phyloP scores from a whole-genome alignment of 2,329 filamentous ascomycete species.

The Paecilomyces niveus region DNA sequence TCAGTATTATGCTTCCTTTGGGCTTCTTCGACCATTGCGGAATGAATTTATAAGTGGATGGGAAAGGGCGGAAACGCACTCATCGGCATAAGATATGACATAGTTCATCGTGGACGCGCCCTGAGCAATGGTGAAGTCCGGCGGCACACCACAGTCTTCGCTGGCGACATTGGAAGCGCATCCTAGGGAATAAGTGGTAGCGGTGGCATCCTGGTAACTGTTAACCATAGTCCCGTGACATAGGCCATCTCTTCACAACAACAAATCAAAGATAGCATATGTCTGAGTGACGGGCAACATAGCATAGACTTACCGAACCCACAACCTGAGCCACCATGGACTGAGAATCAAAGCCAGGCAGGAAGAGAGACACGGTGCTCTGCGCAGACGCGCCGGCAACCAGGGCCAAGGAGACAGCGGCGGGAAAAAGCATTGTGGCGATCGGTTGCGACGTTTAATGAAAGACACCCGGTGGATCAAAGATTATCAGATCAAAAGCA shows the following conservation, averaged over 20 bases:
- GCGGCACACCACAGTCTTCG: background rate
- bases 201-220: background rate
- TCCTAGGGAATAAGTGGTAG: constrained; percentile 1
- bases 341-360: constrained; percentile 7
- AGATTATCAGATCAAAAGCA: background rate
- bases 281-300: background rate
- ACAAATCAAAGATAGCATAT: background rate
- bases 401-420: constrained; percentile 1
- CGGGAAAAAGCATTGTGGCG: background rate
- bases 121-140: background rate
- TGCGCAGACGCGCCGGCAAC: constrained; percentile 7
- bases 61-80: background rate
- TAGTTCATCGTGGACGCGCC: background rate
- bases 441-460: background rate
- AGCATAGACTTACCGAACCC: constrained; percentile 2
- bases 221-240: background rate
- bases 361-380: constrained; percentile 5
- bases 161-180: constrained; percentile 1
- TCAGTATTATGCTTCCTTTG: background rate
- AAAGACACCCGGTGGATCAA: background rate
- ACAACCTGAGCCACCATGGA: constrained; percentile 5
- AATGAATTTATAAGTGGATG: background rate
- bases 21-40: background rate
- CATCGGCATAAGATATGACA: too few species aligned
- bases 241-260: background rate